Evolutionary conservation across 2,329 filamentous ascomycete species (phyloP).

Genomic region (Aspergillus brasiliensis): DNA sequence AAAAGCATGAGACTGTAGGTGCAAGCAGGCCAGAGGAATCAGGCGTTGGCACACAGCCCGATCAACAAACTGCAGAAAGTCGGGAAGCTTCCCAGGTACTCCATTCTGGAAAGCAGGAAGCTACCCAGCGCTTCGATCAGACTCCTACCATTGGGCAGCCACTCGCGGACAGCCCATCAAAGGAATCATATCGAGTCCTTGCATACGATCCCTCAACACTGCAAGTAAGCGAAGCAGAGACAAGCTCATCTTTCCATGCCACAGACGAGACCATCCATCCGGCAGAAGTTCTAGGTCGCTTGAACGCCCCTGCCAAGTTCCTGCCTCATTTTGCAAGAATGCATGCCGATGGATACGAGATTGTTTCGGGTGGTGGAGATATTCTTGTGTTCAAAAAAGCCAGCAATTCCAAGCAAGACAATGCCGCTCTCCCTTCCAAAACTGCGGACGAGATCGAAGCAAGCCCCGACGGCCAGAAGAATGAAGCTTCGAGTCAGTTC

Average conservation of each 20-base stretch:
- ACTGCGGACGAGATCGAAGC: background rate
- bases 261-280: conserved; percentile 27
- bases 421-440: background rate
- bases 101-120: background rate
- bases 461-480: background rate
- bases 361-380: conserved; percentile 45
- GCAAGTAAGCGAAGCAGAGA: conserved; percentile 34
- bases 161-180: background rate
- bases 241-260: conserved; percentile 34
- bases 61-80: background rate
- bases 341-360: conserved; percentile 44
- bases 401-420: background rate
- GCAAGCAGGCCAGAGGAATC: background rate
- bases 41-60: background rate
- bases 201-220: conserved; percentile 39
- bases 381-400: conserved; percentile 44
- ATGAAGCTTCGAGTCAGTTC: background rate
- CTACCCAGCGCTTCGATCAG: background rate
- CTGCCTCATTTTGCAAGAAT: conserved; percentile 43
- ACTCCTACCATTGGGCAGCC: background rate
- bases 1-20: conserved; percentile 15
- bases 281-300: conserved; percentile 38
- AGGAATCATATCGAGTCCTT: conserved; percentile 37
- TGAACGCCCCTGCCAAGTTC: conserved; percentile 46
- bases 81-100: background rate